Conservation (phyloP, 192 early-diverging fungal species). For the Coemansia sp. region DNA sequence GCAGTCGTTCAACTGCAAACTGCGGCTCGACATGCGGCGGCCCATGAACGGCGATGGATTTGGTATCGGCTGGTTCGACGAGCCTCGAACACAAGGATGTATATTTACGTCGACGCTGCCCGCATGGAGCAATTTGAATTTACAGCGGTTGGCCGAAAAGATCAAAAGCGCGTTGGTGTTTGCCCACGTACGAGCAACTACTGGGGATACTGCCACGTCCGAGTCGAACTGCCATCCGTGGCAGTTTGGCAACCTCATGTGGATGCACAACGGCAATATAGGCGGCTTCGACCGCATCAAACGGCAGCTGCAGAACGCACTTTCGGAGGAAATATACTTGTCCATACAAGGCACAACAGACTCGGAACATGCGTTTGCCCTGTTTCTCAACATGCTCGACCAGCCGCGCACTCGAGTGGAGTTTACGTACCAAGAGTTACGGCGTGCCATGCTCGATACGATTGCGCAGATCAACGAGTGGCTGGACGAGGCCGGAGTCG, state of each 20-base stretch:
- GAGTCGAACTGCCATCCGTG: conserved; percentile 73
- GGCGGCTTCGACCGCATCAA: conserved; percentile 69
- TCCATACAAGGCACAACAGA: conserved; percentile 76
- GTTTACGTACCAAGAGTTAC: conserved; percentile 64
- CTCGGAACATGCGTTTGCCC: conserved; percentile 78
- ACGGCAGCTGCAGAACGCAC: conserved; percentile 60
- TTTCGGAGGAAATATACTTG: conserved; percentile 68
- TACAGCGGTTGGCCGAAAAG: conserved; percentile 73
- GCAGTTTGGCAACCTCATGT: conserved; percentile 74
- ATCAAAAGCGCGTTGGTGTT: conserved; percentile 73
- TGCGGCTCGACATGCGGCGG: conserved; percentile 63
- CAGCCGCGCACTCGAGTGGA: conserved; percentile 28
- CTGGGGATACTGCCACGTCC: conserved; percentile 65
- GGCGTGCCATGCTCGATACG: conserved; percentile 71
- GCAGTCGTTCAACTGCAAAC: conserved; percentile 73
- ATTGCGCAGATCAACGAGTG: conserved; percentile 72
- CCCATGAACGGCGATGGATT: conserved; percentile 80
- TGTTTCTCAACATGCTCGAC: conserved; percentile 71
- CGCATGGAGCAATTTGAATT: conserved; percentile 78
- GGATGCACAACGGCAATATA: conserved; percentile 80
- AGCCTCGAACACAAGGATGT: conserved; percentile 62
- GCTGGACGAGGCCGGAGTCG: conserved; percentile 63
- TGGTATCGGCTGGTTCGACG: conserved; percentile 74
- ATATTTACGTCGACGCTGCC: conserved; percentile 81
- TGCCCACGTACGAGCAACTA: conserved; percentile 77